Evolutionary conservation across 306 rosid species (phyloP).

Genomic region (Glycine soja): DNA sequence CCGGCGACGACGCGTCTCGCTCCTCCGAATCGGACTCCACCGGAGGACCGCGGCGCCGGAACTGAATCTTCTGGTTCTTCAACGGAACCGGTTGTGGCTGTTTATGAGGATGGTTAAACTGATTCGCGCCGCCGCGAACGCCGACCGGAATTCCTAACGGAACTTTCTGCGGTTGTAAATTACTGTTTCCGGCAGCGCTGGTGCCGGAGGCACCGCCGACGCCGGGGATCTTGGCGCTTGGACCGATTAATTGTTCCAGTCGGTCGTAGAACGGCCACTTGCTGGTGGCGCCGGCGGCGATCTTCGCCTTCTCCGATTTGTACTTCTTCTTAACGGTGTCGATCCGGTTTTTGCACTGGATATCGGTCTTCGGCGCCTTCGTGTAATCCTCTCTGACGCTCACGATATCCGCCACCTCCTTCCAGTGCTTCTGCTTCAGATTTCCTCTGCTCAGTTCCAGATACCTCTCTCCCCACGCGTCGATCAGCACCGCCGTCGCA

Average conservation of each 20-base stretch:
- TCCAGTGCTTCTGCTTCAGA: conserved; percentile 98
- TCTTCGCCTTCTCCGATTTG: conserved; percentile 87
- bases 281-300: conserved; percentile 63
- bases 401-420: conserved; percentile 93
- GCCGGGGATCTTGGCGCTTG: conserved; percentile 60
- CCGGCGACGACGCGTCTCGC: conserved; percentile 62
- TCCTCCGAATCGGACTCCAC: conserved; percentile 55
- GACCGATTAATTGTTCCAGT: conserved; percentile 79
- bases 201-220: background rate
- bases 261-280: conserved; percentile 82
- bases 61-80: conserved; percentile 61
- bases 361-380: conserved; percentile 79
- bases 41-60: conserved; percentile 49
- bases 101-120: conserved; percentile 45
- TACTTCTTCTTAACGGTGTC: conserved; percentile 98
- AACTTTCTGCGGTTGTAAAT: conserved; percentile 56
- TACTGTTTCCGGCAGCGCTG: conserved; percentile 36
- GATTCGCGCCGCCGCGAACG: conserved; percentile 52
- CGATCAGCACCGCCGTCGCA: conserved; percentile 92
- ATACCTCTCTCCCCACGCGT: conserved; percentile 98
- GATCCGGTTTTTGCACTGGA: conserved; percentile 96
- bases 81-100: conserved; percentile 25
- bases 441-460: conserved; percentile 93
- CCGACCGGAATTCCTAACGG: conserved; percentile 82
- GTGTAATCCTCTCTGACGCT: conserved; percentile 74